Evolutionary conservation across 73 alveolate genomes (phyloP).

Genomic region (Stentor coeruleus): DNA sequence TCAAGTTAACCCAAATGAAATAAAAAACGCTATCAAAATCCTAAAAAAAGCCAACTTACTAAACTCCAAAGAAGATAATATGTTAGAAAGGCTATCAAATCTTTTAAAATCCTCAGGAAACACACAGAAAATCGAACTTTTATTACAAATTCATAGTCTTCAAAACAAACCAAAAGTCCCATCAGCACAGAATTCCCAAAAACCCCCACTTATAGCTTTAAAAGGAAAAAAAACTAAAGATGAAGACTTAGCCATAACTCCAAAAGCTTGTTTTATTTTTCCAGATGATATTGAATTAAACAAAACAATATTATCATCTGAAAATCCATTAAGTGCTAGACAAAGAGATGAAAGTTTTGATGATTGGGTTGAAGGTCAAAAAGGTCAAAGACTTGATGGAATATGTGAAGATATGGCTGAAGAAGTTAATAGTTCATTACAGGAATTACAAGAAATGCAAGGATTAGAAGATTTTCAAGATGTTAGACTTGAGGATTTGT

Average conservation of each 20-base stretch:
- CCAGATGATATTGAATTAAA: neutral
- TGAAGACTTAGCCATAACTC: neutral
- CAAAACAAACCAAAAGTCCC: neutral
- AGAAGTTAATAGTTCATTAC: too few species aligned
- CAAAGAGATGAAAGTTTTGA: neutral
- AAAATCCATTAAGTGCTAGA: conserved; percentile 2
- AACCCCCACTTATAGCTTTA: neutral
- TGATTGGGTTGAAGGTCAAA: too few species aligned
- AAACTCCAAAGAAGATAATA: neutral
- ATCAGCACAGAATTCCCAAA: neutral
- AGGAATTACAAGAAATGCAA: neutral
- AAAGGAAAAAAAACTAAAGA: too few species aligned
- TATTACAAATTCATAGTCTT: neutral
- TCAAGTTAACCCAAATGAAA: neutral
- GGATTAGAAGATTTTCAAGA: neutral
- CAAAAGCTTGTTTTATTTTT: neutral
- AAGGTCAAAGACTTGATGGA: too few species aligned
- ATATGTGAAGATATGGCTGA: too few species aligned
- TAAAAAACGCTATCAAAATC: neutral
- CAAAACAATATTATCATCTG: neutral
- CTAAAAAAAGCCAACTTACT: neutral
- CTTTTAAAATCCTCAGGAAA: neutral
- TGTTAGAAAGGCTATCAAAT: neutral
- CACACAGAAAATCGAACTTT: neutral
- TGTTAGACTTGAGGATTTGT: neutral